Conservation (phyloP, 257 asterid genomes). For the Primulina huaijiensis region DNA sequence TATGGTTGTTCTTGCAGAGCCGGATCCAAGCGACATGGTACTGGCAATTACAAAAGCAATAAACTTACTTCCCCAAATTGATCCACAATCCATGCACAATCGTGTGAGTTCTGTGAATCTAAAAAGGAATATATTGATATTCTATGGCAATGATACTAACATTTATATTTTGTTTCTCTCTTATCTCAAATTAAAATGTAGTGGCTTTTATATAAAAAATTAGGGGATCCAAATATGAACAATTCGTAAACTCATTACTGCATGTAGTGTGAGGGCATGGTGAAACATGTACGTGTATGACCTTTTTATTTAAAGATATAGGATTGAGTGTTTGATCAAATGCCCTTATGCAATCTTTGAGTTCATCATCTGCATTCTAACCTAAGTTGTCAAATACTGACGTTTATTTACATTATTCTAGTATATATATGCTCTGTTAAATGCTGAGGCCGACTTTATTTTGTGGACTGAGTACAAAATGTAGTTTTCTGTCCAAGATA, state of each 20-base stretch:
- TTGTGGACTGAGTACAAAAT: background rate
- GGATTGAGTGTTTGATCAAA: background rate
- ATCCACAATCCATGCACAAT: conserved; percentile 82
- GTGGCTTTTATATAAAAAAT: too few relatives aligned
- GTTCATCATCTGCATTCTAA: conserved; percentile 6
- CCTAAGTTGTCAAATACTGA: background rate
- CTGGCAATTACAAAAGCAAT: conserved; percentile 75
- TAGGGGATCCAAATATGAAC: too few relatives aligned
- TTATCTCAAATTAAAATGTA: background rate
- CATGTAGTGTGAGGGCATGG: background rate
- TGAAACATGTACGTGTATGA: background rate
- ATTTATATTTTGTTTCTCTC: background rate
- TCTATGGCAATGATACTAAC: background rate
- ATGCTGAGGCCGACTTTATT: too few relatives aligned
- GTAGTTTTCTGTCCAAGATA: background rate
- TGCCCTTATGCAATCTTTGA: background rate
- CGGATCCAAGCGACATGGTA: conserved; percentile 92
- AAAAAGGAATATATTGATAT: conserved; percentile 9
- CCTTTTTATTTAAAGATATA: background rate
- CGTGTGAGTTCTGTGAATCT: conserved; percentile 54
- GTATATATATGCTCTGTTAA: too few relatives aligned
- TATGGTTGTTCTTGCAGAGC: conserved; percentile 86
- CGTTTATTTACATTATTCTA: background rate
- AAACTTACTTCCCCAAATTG: conserved; percentile 76
- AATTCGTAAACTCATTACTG: background rate